These are phyloP conservation scores for Yamadazyma scolyti DNA, from an alignment of 805 yeast species.

Conservation along the genomic window DNA sequence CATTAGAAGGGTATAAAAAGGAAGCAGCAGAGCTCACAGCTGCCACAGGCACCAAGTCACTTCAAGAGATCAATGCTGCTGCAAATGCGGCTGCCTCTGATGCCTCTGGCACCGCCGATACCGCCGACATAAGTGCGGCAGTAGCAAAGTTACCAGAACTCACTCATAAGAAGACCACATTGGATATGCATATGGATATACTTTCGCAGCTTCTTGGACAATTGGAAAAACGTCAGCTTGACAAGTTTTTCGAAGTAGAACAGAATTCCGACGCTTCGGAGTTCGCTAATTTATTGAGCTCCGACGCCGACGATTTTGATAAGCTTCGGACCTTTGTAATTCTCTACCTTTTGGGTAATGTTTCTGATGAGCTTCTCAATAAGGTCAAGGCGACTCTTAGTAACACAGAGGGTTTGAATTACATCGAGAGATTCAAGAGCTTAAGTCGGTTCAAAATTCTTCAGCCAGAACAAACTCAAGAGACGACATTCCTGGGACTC, in stretches of 20 bases:
- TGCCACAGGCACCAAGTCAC: constrained; percentile 66
- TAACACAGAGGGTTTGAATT: constrained; percentile 57
- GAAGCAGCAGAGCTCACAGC: constrained; percentile 86
- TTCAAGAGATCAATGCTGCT: constrained; percentile 65
- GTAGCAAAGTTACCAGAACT: constrained; percentile 90
- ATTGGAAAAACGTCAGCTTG: constrained; percentile 81
- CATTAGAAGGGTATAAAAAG: constrained; percentile 72
- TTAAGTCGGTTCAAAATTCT: constrained; percentile 55
- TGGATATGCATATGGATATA: constrained; percentile 97
- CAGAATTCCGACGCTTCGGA: constrained; percentile 68
- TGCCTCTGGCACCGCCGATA: constrained; percentile 40
- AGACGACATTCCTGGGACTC: no score
- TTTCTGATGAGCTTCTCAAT: constrained; percentile 26
- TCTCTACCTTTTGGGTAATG: constrained; percentile 55
- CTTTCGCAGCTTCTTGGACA: constrained; percentile 79
- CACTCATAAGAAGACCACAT: constrained; percentile 79
- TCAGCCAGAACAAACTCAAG: no score
- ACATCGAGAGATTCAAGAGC: constrained; percentile 80
- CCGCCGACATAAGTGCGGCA: constrained; percentile 74
- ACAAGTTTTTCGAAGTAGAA: constrained; percentile 90
- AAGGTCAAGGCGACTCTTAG: constrained; percentile 64
- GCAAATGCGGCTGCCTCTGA: constrained; percentile 34
- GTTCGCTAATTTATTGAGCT: constrained; percentile 57
- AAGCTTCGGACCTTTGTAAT: constrained; percentile 87
- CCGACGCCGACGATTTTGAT: constrained; percentile 61